Conservation (phyloP, 208 protist species). For the Leishmania turanica region DNA sequence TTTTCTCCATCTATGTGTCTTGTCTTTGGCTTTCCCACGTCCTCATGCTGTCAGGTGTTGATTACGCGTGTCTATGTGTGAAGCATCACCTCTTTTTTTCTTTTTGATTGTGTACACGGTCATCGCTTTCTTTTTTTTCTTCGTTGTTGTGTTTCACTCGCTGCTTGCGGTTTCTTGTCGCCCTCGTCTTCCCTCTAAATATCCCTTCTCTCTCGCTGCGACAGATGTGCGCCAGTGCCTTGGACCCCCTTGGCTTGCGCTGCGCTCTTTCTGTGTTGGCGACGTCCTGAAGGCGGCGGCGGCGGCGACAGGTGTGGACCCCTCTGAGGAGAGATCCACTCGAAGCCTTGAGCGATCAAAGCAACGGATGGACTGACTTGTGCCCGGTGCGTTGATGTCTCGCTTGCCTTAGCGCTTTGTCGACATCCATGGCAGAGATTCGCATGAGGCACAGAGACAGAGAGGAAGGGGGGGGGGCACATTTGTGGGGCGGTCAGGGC, state of each 20-base stretch:
- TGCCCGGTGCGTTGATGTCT: background rate
- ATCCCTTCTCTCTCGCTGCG: background rate
- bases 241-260: background rate
- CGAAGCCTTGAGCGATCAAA: background rate
- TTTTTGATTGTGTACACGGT: slow-evolving; percentile 6
- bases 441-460: background rate
- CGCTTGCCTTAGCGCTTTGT: background rate
- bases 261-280: background rate
- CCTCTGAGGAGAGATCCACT: background rate
- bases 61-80: background rate
- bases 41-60: slow-evolving; percentile 15
- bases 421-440: background rate
- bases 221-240: background rate
- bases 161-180: background rate
- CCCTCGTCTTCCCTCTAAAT: background rate
- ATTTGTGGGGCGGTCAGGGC: background rate
- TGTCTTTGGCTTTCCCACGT: background rate
- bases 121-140: background rate
- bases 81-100: slow-evolving; percentile 3
- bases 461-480: background rate
- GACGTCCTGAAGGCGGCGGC: background rate
- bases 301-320: background rate
- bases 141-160: background rate
- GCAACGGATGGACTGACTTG: background rate
- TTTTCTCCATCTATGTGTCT: background rate